These are phyloP conservation scores for Knoxdaviesia capensis DNA, from an alignment of 2,329 filamentous ascomycete genomes.

Conservation along the genomic window DNA sequence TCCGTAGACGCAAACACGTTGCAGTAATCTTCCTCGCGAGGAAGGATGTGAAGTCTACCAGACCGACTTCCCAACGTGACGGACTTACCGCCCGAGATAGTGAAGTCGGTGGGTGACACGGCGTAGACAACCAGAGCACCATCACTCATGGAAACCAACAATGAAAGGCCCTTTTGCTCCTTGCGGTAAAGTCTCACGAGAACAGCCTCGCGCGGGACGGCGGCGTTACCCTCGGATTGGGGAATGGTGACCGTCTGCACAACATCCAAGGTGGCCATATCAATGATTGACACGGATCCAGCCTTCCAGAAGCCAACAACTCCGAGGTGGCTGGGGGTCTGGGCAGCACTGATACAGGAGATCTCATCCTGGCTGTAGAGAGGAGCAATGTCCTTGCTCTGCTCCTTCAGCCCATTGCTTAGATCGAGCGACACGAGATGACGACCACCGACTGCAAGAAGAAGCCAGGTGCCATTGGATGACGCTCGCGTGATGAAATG, in stretches of 20 bases:
- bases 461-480: slow-evolving; percentile 45
- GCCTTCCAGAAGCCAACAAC: slow-evolving; percentile 77
- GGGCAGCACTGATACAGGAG: slow-evolving; percentile 62
- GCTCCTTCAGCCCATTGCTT: slow-evolving; percentile 10
- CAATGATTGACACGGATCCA: slow-evolving; percentile 58
- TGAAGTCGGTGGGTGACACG: slow-evolving; percentile 38
- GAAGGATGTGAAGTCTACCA: slow-evolving; percentile 51
- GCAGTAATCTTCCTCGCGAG: slow-evolving; percentile 43
- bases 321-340: slow-evolving; percentile 41
- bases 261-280: slow-evolving; percentile 43
- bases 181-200: slow-evolving; percentile 59
- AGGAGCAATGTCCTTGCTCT: too few relatives aligned
- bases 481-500: slow-evolving; percentile 59
- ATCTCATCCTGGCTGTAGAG: slow-evolving; percentile 41
- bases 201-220: slow-evolving; percentile 64
- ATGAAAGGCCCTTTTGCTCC: slow-evolving; percentile 37
- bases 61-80: slow-evolving; percentile 50
- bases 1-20: slow-evolving; percentile 90
- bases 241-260: slow-evolving; percentile 44
- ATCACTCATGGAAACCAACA: slow-evolving; percentile 83
- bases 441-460: slow-evolving; percentile 62
- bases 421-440: slow-evolving; percentile 50
- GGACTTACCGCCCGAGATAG: slow-evolving; percentile 55
- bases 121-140: slow-evolving; percentile 75
- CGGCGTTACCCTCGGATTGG: slow-evolving; percentile 42